phyloP scores from a whole-genome alignment of 2,329 filamentous ascomycete species.

The Beauveria sp. region DNA sequence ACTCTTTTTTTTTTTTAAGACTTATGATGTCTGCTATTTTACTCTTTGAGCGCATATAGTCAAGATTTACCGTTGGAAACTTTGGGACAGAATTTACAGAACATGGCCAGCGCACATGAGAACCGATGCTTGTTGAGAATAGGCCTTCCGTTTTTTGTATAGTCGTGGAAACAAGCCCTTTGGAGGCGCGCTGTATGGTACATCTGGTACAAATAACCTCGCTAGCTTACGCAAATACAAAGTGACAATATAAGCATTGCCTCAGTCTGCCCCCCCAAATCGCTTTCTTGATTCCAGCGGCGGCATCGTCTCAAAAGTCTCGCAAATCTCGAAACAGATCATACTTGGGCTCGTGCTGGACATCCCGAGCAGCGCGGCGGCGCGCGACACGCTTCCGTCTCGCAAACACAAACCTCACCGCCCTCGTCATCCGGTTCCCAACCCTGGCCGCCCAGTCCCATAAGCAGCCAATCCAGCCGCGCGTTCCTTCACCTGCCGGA shows the following conservation, averaged over 20 bases:
- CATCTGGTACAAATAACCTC: neutral
- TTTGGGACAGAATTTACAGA: neutral
- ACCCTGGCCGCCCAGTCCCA: neutral
- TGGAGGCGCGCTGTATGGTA: neutral
- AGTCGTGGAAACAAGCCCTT: neutral
- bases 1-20: neutral
- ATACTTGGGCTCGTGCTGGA: too few species aligned
- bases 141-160: neutral
- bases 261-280: neutral
- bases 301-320: too few species aligned
- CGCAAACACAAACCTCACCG: too few species aligned
- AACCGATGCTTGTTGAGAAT: neutral
- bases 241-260: neutral
- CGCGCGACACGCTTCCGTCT: too few species aligned
- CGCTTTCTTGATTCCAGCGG: too few species aligned
- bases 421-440: neutral
- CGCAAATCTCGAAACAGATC: too few species aligned
- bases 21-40: neutral
- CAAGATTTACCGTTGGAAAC: neutral
- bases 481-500: neutral
- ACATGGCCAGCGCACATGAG: neutral
- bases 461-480: neutral
- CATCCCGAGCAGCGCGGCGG: too few species aligned
- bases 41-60: neutral
- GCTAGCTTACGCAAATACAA: constrained; percentile 1